phyloP scores from a whole-genome alignment of 306 rosid species.

The Cicer pinnatifidum region DNA sequence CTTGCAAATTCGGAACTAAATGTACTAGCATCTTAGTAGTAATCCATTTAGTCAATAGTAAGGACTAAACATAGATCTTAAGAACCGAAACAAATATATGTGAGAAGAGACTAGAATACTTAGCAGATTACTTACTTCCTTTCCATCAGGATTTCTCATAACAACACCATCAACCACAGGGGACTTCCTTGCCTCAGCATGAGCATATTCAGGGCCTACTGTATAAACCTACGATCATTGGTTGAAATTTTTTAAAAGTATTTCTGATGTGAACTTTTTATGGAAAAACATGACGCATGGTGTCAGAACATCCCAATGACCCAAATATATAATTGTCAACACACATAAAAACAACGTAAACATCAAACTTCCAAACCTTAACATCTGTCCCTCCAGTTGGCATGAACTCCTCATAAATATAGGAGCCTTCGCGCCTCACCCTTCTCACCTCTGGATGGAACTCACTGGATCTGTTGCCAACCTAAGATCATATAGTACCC shows the following conservation, averaged over 20 bases:
- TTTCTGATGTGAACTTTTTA: neutral
- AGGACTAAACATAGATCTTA: constrained; percentile 31
- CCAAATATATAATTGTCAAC: neutral
- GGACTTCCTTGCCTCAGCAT: constrained; percentile 99
- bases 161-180: constrained; percentile 99
- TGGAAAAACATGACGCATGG: constrained; percentile 19
- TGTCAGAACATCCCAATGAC: neutral
- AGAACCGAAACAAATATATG: constrained; percentile 31
- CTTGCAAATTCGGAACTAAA: neutral
- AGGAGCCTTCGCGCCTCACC: constrained; percentile 97
- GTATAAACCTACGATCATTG: constrained; percentile 77
- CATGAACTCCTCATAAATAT: constrained; percentile 96
- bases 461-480: constrained; percentile 97
- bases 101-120: constrained; percentile 32
- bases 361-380: constrained; percentile 64
- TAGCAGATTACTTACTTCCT: constrained; percentile 69
- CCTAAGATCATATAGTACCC: constrained; percentile 57
- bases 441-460: constrained; percentile 93
- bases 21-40: neutral
- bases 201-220: constrained; percentile 97
- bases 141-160: constrained; percentile 98
- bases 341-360: constrained; percentile 34
- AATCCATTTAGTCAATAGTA: constrained; percentile 20
- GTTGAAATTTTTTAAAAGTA: constrained; percentile 37
- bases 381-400: constrained; percentile 99